A percentile compares a stretch with the other conserved stretches of the same genome.
These are phyloP conservation scores for Sporothrix inflata DNA, from an alignment of 2,329 filamentous ascomycete species.

Conservation along the genomic window DNA sequence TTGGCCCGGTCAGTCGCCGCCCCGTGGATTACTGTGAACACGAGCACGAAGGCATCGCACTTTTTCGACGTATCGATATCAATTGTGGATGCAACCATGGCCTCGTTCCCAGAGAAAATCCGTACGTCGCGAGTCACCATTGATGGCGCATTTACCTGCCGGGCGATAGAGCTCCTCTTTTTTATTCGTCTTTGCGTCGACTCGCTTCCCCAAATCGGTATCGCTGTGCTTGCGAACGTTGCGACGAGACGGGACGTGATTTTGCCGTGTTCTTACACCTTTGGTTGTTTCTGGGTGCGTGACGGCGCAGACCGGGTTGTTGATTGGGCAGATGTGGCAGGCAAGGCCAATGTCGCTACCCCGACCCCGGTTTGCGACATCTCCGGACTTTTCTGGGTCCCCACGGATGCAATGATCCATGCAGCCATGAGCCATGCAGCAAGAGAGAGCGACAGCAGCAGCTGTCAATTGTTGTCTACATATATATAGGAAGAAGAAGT, in stretches of 20 bases:
- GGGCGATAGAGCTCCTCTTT: not conserved
- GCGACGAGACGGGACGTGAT: constrained; percentile 8
- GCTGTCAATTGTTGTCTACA: not conserved
- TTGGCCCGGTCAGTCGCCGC: not conserved
- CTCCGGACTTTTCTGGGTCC: not conserved
- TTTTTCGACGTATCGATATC: too few species aligned
- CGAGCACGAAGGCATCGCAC: too few species aligned
- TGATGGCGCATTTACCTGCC: not conserved
- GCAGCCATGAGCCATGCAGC: not conserved
- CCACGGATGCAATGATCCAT: not conserved
- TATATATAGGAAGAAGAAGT: not conserved
- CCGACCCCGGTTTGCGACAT: constrained; percentile 22
- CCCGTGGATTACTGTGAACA: too few species aligned
- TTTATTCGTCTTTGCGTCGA: not conserved
- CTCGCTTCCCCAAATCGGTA: not conserved
- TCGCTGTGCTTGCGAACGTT: not conserved
- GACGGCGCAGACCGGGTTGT: not conserved
- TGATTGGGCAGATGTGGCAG: constrained; percentile 7
- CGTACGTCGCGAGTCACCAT: not conserved
- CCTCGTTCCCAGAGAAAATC: too few species aligned
- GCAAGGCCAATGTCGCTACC: constrained; percentile 17
- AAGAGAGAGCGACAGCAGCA: not conserved
- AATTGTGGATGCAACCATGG: not conserved
- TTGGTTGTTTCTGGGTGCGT: not conserved
- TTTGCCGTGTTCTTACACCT: constrained; percentile 8